phyloP scores from a whole-genome alignment of 1,284 basidiomycete genomes.

The Cryptococcus depauperatus region DNA sequence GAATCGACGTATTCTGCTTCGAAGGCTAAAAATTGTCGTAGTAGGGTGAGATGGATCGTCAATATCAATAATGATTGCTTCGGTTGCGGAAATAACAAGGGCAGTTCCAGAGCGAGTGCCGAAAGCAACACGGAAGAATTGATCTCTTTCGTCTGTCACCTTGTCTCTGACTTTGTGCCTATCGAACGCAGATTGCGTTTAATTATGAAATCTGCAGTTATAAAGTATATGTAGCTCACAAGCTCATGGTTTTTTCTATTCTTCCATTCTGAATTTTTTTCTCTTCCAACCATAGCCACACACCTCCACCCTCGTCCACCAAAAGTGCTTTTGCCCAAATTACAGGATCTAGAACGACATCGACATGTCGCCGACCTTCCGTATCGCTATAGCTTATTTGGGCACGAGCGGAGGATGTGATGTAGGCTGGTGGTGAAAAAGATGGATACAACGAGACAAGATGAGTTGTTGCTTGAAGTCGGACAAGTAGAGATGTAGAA shows the following conservation, averaged over 20 bases:
- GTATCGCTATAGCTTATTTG: conserved; percentile 16
- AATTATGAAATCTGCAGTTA: neutral
- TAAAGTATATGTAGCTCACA: conserved; percentile 17
- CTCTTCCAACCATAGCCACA: conserved; percentile 35
- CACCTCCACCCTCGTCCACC: conserved; percentile 33
- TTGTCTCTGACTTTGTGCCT: conserved; percentile 21
- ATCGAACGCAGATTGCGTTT: too few relatives aligned
- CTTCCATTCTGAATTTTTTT: conserved; percentile 11
- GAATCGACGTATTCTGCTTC: conserved; percentile 16
- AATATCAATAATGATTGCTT: conserved; percentile 21
- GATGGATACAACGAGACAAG: conserved; percentile 22
- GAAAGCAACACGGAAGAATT: conserved; percentile 31
- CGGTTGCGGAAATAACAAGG: conserved; percentile 22
- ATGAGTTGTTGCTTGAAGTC: conserved; percentile 18
- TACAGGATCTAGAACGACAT: conserved; percentile 25
- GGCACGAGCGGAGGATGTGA: conserved; percentile 8
- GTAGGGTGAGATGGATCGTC: conserved; percentile 5
- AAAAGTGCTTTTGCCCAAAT: conserved; percentile 22
- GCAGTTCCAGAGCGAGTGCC: conserved; percentile 25
- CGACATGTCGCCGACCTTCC: conserved; percentile 23
- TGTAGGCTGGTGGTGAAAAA: conserved; percentile 1
- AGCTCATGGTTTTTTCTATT: conserved; percentile 15
- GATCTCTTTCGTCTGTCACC: conserved; percentile 10
- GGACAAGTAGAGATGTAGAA: conserved; percentile 18
- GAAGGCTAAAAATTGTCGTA: neutral